Base-by-base conservation (phyloP, 1,284 basidiomycete species). In the Rugosomyces carneus region DNA sequence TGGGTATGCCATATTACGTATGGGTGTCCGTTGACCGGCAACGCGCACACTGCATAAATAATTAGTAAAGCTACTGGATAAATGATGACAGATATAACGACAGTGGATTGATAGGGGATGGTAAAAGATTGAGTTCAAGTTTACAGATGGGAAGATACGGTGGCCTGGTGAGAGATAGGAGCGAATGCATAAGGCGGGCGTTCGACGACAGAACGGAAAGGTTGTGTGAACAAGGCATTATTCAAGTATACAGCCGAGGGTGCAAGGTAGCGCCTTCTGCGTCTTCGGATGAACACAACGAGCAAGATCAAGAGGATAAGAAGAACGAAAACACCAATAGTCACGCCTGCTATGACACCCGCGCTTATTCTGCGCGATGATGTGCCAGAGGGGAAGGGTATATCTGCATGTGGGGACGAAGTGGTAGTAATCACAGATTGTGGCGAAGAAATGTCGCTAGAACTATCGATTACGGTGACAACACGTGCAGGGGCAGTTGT, bases 171-270 rank as follows among this genome's bases (percentile, higher is more conserved):
- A 40, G 40, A 18, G 3, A 27, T 15, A 40, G 50, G 35, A 7
- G 44, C 40, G 9, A 47, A 52, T 3, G 48, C 41, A 26, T 51
- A 49, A 5, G 31, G 27, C 21, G 40, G 13, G 9, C 11, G 37
- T 15, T 36, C 35, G 7, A 23, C 32, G n/a, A 19, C 23, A 7
- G 44, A 45, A 18, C 39, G 27, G 21, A 40, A 3, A 13, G 20
- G 27, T 44, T 46, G 42, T 2, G 35, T 36, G 29, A 50, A 50
- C 9, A 34, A 34, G 9, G 52, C 29, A 24, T 27, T 16, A 23
- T 53, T 40, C 23, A 70, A 49, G 52, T 76, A 79, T 50, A 76
- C 74, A 5, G 73, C 66, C 2, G 78, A 78, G 1, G 79, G 76
- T 2, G 73, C 65, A 10, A 60, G 67, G 35, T 61, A 68, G 21